Evolutionary conservation across 192 early-diverging fungal genomes (phyloP).

Genomic region (Coemansia sp.): DNA sequence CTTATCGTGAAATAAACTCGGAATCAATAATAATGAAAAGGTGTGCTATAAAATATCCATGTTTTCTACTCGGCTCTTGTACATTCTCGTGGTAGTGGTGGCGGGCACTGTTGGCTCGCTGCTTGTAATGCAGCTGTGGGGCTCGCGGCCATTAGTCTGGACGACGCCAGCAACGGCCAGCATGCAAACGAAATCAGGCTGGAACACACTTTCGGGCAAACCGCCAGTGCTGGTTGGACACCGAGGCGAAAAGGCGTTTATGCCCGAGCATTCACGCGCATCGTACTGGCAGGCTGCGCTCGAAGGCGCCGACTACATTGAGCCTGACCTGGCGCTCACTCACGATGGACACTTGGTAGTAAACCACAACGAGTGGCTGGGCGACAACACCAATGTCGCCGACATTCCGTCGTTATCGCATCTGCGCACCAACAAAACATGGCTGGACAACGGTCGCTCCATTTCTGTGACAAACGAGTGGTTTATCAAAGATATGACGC

Average conservation of each 20-base stretch:
- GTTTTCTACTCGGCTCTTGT: not conserved
- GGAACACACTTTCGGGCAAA: conserved; percentile 39
- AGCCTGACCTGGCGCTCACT: conserved; percentile 49
- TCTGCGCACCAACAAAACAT: conserved; percentile 33
- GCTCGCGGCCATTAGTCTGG: not conserved
- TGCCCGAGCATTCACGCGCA: conserved; percentile 50
- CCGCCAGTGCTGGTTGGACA: conserved; percentile 40
- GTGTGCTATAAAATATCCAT: not conserved
- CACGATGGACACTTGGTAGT: conserved; percentile 52
- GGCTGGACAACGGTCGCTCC: conserved; percentile 15
- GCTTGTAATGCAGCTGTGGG: not conserved
- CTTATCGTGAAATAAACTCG: no score
- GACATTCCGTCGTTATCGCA: conserved; percentile 24
- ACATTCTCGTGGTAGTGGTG: not conserved
- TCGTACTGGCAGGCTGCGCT: conserved; percentile 55
- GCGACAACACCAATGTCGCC: conserved; percentile 39
- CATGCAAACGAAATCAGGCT: conserved; percentile 1
- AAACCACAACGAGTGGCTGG: conserved; percentile 54
- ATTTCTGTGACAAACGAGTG: conserved; percentile 34
- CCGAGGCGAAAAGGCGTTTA: conserved; percentile 55
- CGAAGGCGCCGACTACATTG: conserved; percentile 50
- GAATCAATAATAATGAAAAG: no score
- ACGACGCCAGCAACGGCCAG: not conserved
- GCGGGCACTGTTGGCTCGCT: not conserved
- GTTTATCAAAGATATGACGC: conserved; percentile 52